phyloP scores from a whole-genome alignment of 2,329 filamentous ascomycete species.

The Diaporthe longicolla region DNA sequence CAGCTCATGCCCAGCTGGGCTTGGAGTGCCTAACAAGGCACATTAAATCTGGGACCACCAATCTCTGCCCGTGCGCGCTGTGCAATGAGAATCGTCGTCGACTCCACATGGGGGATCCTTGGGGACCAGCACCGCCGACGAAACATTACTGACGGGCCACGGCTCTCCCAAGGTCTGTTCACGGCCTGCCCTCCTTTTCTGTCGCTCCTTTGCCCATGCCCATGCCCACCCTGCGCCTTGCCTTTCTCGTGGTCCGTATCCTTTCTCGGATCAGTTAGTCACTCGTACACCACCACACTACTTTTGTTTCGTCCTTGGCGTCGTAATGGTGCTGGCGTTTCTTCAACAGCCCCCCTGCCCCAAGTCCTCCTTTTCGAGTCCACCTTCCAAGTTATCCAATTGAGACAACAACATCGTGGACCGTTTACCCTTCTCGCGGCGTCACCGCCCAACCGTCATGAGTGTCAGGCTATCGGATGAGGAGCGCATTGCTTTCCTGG shows the following conservation, averaged over 20 bases:
- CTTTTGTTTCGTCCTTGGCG: conserved; percentile 23
- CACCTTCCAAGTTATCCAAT: neutral
- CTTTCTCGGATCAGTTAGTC: neutral
- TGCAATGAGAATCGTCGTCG: conserved; percentile 28
- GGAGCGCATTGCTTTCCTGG: conserved; percentile 42
- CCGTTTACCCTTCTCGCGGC: conserved; percentile 17
- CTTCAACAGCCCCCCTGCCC: neutral
- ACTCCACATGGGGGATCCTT: conserved; percentile 31
- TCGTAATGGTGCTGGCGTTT: conserved; percentile 15
- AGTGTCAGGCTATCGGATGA: conserved; percentile 37
- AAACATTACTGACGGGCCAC: conserved; percentile 10
- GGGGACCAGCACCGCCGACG: conserved; percentile 24
- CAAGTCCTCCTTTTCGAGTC: neutral
- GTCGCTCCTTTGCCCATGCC: neutral
- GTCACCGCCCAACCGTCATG: conserved; percentile 30
- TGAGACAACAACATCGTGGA: neutral
- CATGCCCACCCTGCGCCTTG: neutral
- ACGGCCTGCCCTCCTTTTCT: conserved; percentile 21
- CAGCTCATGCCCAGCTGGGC: conserved; percentile 27
- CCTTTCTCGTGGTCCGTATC: conserved; percentile 1
- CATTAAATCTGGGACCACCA: conserved; percentile 30
- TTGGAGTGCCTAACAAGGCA: neutral
- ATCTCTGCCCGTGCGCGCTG: conserved; percentile 14
- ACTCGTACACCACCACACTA: neutral
- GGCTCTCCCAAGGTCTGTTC: neutral